Percentiles rank a stretch among this genome's conserved stretches.
phyloP scores from a whole-genome alignment of 192 early-diverging fungal genomes.

The Linnemannia zychae region DNA sequence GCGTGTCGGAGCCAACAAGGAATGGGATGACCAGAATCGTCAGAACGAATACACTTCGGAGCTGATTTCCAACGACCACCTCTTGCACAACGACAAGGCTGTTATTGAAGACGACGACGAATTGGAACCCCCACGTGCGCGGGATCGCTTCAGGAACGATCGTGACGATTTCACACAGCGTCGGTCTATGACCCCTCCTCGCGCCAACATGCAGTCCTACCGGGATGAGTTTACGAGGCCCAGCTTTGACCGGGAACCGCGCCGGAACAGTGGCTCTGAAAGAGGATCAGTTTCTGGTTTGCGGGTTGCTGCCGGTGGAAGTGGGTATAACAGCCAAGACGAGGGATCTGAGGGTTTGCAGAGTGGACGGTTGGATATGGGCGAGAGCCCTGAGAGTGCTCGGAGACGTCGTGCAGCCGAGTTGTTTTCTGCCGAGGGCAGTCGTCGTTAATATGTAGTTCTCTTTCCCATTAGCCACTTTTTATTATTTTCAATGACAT shows the following conservation, averaged over 20 bases:
- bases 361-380: neutral
- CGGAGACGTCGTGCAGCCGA: conserved; percentile 50
- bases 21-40: conserved; percentile 14
- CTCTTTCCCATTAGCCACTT: neutral
- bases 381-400: conserved; percentile 36
- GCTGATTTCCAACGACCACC: conserved; percentile 28
- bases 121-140: conserved; percentile 37
- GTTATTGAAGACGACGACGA: conserved; percentile 33
- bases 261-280: conserved; percentile 38
- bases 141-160: conserved; percentile 40
- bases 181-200: conserved; percentile 45
- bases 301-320: conserved; percentile 3
- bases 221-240: conserved; percentile 41
- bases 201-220: conserved; percentile 53
- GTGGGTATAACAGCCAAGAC: conserved; percentile 32
- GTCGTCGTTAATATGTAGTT: conserved; percentile 12
- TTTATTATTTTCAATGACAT: neutral
- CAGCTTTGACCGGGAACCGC: conserved; percentile 36
- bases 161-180: conserved; percentile 35
- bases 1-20: conserved; percentile 14
- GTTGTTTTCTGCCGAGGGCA: conserved; percentile 43
- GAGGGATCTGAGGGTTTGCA: neutral
- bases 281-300: conserved; percentile 19
- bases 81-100: conserved; percentile 44
- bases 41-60: conserved; percentile 30